These are phyloP conservation scores for Ganoderma sinense DNA, from an alignment of 1,284 basidiomycete genomes.

Conservation along the genomic window DNA sequence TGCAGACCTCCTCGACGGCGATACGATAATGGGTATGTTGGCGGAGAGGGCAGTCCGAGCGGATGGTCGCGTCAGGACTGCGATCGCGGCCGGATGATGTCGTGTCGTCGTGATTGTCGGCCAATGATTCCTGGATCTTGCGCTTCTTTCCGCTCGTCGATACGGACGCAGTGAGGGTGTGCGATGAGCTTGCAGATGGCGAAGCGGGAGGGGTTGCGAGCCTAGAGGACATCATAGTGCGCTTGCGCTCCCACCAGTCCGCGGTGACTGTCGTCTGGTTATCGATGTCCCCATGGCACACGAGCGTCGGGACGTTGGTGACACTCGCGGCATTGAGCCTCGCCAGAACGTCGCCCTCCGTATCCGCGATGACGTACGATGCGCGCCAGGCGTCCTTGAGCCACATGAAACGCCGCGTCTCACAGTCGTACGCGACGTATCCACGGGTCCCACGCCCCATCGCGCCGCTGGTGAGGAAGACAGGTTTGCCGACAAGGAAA, in stretches of 20 bases:
- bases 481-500: slow-evolving; percentile 1
- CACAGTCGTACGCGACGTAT: slow-evolving; percentile 3
- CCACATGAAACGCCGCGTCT: background rate
- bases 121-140: background rate
- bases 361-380: background rate
- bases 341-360: slow-evolving; percentile 1
- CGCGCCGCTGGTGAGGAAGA: background rate
- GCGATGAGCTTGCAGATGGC: too few relatives aligned
- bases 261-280: background rate
- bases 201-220: too few relatives aligned
- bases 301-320: background rate
- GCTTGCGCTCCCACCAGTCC: background rate
- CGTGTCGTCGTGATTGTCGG: background rate
- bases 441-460: slow-evolving; percentile 3
- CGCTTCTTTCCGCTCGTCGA: too few relatives aligned
- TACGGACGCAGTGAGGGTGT: too few relatives aligned
- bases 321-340: background rate
- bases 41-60: background rate
- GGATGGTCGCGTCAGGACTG: background rate
- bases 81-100: background rate
- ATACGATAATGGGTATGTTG: slow-evolving; percentile 21
- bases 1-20: slow-evolving; percentile 16
- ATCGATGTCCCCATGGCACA: slow-evolving; percentile 4
- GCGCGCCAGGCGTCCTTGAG: slow-evolving; percentile 15
- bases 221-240: too few relatives aligned